Conservation (phyloP, 768 basidiomycete species). For the Cyclocybe aegerita region DNA sequence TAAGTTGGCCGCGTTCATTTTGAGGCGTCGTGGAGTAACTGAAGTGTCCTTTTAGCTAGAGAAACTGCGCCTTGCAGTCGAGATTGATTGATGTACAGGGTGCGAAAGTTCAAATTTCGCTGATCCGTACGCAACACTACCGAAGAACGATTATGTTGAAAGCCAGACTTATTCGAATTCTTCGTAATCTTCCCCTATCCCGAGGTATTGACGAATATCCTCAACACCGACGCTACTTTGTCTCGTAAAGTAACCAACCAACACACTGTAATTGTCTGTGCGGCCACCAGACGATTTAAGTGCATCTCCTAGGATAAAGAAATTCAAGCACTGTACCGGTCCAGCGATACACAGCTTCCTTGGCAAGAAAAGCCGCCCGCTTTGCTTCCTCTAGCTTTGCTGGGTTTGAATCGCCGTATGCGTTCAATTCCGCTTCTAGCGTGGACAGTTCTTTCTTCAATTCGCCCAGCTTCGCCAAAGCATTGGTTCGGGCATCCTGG, state of each 20-base stretch:
- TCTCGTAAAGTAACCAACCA: slow-evolving; percentile 65
- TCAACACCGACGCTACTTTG: slow-evolving; percentile 55
- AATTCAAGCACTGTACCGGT: slow-evolving; percentile 60
- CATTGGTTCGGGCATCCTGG: slow-evolving; percentile 57
- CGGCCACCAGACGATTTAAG: slow-evolving; percentile 3
- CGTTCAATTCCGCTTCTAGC: slow-evolving; percentile 68
- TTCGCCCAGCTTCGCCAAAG: slow-evolving; percentile 48
- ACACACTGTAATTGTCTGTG: slow-evolving; percentile 68
- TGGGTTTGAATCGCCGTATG: slow-evolving; percentile 86
- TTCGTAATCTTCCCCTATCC: slow-evolving; percentile 73
- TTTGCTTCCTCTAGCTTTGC: slow-evolving; percentile 75
- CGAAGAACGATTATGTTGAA: background rate
- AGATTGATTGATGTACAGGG: slow-evolving; percentile 7
- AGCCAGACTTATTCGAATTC: slow-evolving; percentile 49
- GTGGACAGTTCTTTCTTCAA: slow-evolving; percentile 47
- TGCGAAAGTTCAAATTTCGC: background rate
- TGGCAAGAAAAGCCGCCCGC: slow-evolving; percentile 70
- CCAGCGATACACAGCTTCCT: slow-evolving; percentile 84
- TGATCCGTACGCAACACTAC: background rate
- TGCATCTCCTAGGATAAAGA: background rate
- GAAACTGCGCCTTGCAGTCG: slow-evolving; percentile 14
- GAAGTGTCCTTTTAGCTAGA: slow-evolving; percentile 9
- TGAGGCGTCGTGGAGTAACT: background rate
- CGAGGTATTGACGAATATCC: slow-evolving; percentile 68
- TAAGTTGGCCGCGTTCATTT: slow-evolving; percentile 5